Evolutionary conservation across 306 rosid species (phyloP).

Genomic region (Canavalia ensiformis): DNA sequence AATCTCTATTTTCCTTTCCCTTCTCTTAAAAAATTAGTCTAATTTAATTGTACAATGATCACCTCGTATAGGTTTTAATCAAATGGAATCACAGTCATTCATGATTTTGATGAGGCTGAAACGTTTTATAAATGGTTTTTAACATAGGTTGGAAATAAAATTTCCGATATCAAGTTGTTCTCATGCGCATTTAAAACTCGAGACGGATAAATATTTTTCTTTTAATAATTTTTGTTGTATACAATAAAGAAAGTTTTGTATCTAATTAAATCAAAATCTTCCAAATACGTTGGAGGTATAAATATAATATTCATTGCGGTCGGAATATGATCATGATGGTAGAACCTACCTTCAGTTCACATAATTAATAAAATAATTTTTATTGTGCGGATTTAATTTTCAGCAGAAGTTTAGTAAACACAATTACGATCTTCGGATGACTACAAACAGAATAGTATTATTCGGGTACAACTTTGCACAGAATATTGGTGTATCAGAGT

Average conservation of each 20-base stretch:
- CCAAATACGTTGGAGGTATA: background rate
- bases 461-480: background rate
- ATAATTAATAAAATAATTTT: background rate
- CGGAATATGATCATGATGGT: conserved; percentile 31
- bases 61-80: background rate
- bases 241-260: background rate
- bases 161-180: too few relatives aligned
- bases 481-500: too few relatives aligned
- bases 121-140: background rate
- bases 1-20: conserved; percentile 7
- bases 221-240: background rate
- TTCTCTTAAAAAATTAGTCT: background rate
- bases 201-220: background rate
- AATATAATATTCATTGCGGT: background rate
- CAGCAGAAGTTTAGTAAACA: conserved; percentile 25
- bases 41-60: too few relatives aligned
- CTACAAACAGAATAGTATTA: background rate
- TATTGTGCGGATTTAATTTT: background rate
- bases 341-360: background rate
- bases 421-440: background rate
- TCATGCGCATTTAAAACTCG: background rate
- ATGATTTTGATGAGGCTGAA: background rate
- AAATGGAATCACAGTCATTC: conserved; percentile 10
- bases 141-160: background rate
- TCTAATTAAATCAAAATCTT: background rate